Evolutionary conservation across 2,329 filamentous ascomycete genomes (phyloP), one percentile per base, ranked within the genome.

Genomic region (Ophiostoma piceae): DNA sequence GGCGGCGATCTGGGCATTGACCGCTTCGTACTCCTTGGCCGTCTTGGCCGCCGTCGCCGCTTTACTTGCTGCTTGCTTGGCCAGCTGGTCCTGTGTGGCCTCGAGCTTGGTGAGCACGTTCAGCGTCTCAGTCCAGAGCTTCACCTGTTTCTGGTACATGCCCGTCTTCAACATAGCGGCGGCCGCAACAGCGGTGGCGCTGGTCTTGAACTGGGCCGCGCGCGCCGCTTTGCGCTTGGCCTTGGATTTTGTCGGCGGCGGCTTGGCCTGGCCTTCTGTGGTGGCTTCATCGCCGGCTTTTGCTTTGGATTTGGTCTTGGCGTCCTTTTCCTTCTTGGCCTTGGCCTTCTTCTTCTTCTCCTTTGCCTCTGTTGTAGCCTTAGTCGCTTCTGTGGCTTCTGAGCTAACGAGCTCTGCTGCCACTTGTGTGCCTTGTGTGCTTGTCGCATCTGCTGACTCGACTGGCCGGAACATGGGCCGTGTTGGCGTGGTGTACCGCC

Each of bases 51-150:
- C 64, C 39, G 51, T 72, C 66, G 67, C 54, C 35, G 62, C 68
- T 22, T 68, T n/a, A 8, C 32, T 32, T 1, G 66, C 39, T 16
- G 69, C 68, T 66, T 70, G 67, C 60, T 68, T 66, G 4, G 68
- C 72, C 39, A 73, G 66, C 26, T 64, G 71, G 29, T 57, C 71
- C 67, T 73, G 72, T 0, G 69, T 68, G 3, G 67, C 29, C 70
- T 76, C 74, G 14, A 76, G 72, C 51, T 73, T 74, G 51, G 74
- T 75, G 57, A 75, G 69, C n/a, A 74, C 71, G 8, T 73, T 69
- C 14, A 77, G 73, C 29, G 76, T 76, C 64, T 77, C 74, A 11
- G 71, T 72, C 75, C 76, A 77, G 11, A 76, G 64, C 67, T 74
- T 69, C 5, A 74, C 67, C 65, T 73, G 72, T 19, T 68, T 71